Percentiles rank a stretch among this genome's conserved stretches.
Evolutionary conservation across 768 basidiomycete genomes (phyloP).

Genomic region (Mycena pura): DNA sequence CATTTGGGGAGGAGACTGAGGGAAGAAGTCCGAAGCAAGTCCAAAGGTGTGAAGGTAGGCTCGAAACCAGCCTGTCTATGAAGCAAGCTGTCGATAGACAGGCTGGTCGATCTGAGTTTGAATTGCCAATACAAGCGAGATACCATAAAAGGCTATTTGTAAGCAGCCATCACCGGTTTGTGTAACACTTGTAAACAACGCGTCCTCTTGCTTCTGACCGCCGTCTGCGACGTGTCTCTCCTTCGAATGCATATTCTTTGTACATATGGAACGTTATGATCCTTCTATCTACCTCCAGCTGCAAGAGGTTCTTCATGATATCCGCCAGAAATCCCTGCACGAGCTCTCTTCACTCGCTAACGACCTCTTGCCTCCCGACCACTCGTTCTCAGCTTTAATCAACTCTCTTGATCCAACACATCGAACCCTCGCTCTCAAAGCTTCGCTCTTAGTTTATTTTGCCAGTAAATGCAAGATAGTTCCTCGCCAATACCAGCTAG

Average conservation of each 20-base stretch:
- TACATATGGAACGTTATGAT: not conserved
- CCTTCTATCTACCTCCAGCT: not conserved
- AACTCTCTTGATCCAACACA: not conserved
- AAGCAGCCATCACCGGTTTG: not conserved
- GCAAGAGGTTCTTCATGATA: not conserved
- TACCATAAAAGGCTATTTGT: not conserved
- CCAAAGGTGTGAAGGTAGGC: too few relatives aligned
- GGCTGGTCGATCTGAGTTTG: conserved; percentile 1
- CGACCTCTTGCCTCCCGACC: not conserved
- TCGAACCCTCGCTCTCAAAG: not conserved
- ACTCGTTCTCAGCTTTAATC: conserved; percentile 5
- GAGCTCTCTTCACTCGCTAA: not conserved
- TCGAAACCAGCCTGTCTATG: conserved; percentile 9
- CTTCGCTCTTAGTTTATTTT: conserved; percentile 11
- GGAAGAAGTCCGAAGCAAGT: too few relatives aligned
- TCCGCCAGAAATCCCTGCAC: not conserved
- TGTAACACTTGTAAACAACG: not conserved
- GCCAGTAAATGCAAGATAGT: conserved; percentile 14
- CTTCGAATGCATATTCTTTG: not conserved
- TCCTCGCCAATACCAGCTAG: conserved; percentile 34
- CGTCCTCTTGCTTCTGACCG: not conserved
- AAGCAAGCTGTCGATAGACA: conserved; percentile 3
- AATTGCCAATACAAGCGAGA: not conserved
- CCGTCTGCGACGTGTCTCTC: not conserved
- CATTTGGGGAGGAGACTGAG: too few relatives aligned